These are phyloP conservation scores for Stachybotrys chlorohalonatus DNA, from an alignment of 2,329 filamentous ascomycete genomes.

Conservation along the genomic window DNA sequence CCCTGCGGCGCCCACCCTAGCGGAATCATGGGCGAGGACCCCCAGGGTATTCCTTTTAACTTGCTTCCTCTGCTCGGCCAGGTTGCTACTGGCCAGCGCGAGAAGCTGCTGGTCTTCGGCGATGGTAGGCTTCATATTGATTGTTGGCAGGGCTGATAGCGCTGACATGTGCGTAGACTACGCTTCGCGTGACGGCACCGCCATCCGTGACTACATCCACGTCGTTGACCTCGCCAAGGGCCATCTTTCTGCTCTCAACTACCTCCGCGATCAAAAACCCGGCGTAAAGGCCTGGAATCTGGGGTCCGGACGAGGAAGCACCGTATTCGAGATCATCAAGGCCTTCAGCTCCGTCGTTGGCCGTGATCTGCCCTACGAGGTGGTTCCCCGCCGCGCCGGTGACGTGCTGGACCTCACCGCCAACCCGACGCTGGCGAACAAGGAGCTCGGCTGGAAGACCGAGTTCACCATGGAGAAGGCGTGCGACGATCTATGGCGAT, in stretches of 20 bases:
- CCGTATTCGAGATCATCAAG: conserved; percentile 95
- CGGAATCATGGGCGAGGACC: conserved; percentile 97
- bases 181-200: conserved; percentile 78
- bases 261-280: conserved; percentile 74
- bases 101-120: conserved; percentile 91
- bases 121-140: conserved; percentile 53
- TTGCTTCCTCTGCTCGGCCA: conserved; percentile 88
- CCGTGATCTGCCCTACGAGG: conserved; percentile 76
- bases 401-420: conserved; percentile 94
- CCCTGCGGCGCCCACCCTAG: conserved; percentile 89
- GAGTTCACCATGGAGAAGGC: conserved; percentile 85
- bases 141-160: neutral
- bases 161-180: conserved; percentile 57
- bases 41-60: conserved; percentile 92
- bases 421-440: conserved; percentile 77
- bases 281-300: conserved; percentile 95
- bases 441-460: conserved; percentile 88
- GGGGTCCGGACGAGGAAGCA: conserved; percentile 88
- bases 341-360: conserved; percentile 86
- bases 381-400: conserved; percentile 71
- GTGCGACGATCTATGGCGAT: conserved; percentile 90
- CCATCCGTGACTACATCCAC: conserved; percentile 97
- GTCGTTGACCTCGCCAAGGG: conserved; percentile 82
- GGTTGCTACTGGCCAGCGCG: conserved; percentile 88
- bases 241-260: conserved; percentile 82